Percentiles rank a stretch among this genome's conserved stretches.
Evolutionary conservation across 2,329 filamentous ascomycete species (phyloP).

Genomic region (Alternaria burnsii): DNA sequence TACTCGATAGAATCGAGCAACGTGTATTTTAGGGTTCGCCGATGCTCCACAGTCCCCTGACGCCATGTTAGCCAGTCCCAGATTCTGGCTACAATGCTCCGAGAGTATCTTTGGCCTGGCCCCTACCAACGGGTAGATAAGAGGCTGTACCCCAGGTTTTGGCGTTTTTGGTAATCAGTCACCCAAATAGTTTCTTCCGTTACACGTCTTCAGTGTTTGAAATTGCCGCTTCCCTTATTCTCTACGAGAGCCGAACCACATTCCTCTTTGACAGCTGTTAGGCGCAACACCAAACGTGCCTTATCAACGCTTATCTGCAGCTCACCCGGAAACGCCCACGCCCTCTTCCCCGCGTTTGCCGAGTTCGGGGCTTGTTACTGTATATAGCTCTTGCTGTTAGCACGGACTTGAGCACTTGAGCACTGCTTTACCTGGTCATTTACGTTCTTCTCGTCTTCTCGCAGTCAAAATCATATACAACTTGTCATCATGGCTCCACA

Average conservation of each 20-base stretch:
- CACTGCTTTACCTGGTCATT: conserved; percentile 9
- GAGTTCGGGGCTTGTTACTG: conserved; percentile 25
- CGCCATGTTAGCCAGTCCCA: conserved; percentile 27
- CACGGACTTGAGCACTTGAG: conserved; percentile 13
- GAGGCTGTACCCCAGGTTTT: conserved; percentile 48
- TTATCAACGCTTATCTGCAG: conserved; percentile 50
- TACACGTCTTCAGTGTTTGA: not conserved
- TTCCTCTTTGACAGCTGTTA: conserved; percentile 22
- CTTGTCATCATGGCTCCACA: conserved; percentile 48
- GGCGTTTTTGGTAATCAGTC: conserved; percentile 26
- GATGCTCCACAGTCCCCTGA: conserved; percentile 30
- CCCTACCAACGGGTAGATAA: conserved; percentile 43
- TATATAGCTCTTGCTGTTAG: conserved; percentile 32
- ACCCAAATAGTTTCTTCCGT: conserved; percentile 13
- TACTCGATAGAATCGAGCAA: conserved; percentile 49
- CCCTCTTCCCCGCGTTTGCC: conserved; percentile 33
- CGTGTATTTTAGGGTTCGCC: conserved; percentile 18
- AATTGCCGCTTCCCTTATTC: not conserved
- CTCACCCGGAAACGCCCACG: conserved; percentile 27
- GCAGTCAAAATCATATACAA: not conserved
- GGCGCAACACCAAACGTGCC: conserved; percentile 25
- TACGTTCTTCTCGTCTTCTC: conserved; percentile 17
- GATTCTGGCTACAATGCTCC: conserved; percentile 17
- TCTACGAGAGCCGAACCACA: not conserved
- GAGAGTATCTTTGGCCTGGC: conserved; percentile 21